Conservation (phyloP, 2,329 filamentous ascomycete genomes). For the Calonectria pteridis region DNA sequence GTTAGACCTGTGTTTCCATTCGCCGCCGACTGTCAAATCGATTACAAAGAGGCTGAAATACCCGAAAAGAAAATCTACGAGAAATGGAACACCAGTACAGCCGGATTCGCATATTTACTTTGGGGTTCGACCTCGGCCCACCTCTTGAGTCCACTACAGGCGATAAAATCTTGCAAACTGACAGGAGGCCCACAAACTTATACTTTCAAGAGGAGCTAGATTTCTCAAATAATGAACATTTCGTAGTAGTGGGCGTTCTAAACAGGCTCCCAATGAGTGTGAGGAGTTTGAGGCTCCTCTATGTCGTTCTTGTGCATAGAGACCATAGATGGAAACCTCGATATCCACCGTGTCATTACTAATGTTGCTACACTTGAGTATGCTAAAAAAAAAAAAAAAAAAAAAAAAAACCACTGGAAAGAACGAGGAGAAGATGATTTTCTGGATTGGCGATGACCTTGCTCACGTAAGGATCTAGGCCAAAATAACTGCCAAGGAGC, state of each 20-base stretch:
- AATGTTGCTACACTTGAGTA: constrained; percentile 83
- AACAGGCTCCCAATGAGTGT: constrained; percentile 85
- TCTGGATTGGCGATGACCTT: constrained; percentile 90
- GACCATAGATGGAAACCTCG: constrained; percentile 76
- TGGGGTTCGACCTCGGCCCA: constrained; percentile 78
- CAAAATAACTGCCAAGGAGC: not conserved
- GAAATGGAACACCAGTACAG: not conserved
- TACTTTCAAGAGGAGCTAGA: constrained; percentile 79
- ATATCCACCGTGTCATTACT: constrained; percentile 83
- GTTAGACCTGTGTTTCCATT: not conserved
- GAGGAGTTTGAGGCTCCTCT: constrained; percentile 71
- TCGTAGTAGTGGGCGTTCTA: constrained; percentile 84
- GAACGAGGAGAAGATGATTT: constrained; percentile 82
- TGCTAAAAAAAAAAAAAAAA: constrained; percentile 87
- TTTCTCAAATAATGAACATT: constrained; percentile 75
- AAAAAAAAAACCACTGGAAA: constrained; percentile 87
- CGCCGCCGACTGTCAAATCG: not conserved
- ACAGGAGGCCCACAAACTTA: constrained; percentile 85
- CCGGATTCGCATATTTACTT: not conserved
- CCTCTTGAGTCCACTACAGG: constrained; percentile 80
- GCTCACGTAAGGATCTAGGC: no score
- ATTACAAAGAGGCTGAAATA: not conserved
- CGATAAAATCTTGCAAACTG: constrained; percentile 89
- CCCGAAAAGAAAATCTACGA: not conserved
- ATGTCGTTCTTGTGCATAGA: constrained; percentile 70